Evolutionary conservation across 2,329 filamentous ascomycete species (phyloP).

Genomic region (Thielaviopsis cerberus): DNA sequence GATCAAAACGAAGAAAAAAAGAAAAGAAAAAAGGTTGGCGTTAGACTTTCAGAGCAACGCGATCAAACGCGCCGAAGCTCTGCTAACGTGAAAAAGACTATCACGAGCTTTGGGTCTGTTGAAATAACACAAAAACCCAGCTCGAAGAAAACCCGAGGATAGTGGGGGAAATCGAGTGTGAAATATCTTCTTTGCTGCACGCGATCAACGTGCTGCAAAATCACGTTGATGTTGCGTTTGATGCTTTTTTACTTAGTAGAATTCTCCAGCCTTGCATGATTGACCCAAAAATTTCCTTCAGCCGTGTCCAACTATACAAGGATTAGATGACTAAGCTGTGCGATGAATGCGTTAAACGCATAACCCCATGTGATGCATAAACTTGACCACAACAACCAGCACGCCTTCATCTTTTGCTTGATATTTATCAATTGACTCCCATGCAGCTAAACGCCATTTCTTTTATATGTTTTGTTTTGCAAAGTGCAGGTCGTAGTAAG

Average conservation of each 20-base stretch:
- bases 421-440: neutral
- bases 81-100: neutral
- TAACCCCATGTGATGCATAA: neutral
- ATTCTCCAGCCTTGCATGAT: constrained; percentile 11
- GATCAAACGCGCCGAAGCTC: constrained; percentile 9
- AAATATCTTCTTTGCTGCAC: constrained; percentile 1
- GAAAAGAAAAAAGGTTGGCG: neutral
- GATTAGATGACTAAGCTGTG: constrained; percentile 3
- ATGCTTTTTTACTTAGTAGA: constrained; percentile 1
- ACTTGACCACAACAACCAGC: neutral
- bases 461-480: too few relatives aligned
- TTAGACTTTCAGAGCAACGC: constrained; percentile 8
- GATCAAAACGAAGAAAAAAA: neutral
- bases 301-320: constrained; percentile 7
- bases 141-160: neutral
- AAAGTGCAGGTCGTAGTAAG: too few relatives aligned
- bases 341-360: neutral
- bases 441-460: too few relatives aligned
- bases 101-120: constrained; percentile 3
- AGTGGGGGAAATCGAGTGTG: neutral
- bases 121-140: constrained; percentile 5
- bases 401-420: neutral
- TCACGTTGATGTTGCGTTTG: constrained; percentile 9
- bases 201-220: constrained; percentile 11
- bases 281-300: constrained; percentile 12